Evolutionary conservation across 345 rosid genomes (phyloP).

Genomic region (Lepidium africanum): DNA sequence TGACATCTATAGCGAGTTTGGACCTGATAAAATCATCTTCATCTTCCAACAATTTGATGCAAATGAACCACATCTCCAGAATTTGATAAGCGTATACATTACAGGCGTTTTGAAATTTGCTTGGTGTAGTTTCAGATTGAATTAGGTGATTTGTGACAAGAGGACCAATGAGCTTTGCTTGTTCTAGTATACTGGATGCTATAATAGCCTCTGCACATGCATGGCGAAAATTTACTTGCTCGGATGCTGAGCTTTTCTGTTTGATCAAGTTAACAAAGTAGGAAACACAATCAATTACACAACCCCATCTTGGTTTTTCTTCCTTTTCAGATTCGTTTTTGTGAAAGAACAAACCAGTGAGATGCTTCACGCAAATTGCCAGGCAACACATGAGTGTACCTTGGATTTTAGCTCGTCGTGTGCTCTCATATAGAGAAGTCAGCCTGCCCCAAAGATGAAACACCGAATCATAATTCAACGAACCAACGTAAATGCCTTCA

Average conservation of each 20-base stretch:
- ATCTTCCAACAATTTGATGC: conserved; percentile 82
- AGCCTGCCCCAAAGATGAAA: conserved; percentile 61
- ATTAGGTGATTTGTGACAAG: conserved; percentile 33
- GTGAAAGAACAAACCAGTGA: conserved; percentile 35
- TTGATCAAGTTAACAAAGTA: conserved; percentile 52
- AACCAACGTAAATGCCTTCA: conserved; percentile 43
- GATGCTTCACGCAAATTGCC: conserved; percentile 65
- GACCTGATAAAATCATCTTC: conserved; percentile 85
- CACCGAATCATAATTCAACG: conserved; percentile 46
- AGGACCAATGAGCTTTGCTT: conserved; percentile 58
- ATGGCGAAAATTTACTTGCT: conserved; percentile 70
- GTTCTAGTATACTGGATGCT: conserved; percentile 83
- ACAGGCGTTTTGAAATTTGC: conserved; percentile 30
- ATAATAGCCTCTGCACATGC: conserved; percentile 79
- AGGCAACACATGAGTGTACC: conserved; percentile 76
- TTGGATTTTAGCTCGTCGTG: conserved; percentile 54
- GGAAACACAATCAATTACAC: conserved; percentile 42
- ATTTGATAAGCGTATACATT: conserved; percentile 46
- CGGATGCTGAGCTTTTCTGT: conserved; percentile 65
- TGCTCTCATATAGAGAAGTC: conserved; percentile 41
- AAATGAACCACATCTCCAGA: conserved; percentile 65
- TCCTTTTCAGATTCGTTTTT: conserved; percentile 19
- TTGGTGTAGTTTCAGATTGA: conserved; percentile 20
- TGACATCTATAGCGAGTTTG: conserved; percentile 53
- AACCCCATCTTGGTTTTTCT: conserved; percentile 24